Percentiles rank a stretch among this genome's conserved stretches.
Conservation (phyloP, 495 filamentous ascomycete genomes). For the Penicillium odoratum region DNA sequence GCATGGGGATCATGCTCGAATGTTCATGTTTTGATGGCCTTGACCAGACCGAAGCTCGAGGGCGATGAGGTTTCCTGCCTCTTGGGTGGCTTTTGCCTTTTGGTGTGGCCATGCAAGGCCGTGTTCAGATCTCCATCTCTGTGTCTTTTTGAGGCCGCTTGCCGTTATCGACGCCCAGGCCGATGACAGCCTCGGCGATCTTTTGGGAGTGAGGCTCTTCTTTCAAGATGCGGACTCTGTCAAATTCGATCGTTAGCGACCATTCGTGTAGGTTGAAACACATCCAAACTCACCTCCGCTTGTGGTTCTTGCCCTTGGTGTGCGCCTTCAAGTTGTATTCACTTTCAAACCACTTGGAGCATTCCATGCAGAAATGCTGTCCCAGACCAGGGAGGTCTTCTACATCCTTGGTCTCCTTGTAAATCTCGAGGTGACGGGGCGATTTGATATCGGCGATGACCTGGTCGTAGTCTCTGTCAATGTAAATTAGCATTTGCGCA, state of each 20-base stretch:
- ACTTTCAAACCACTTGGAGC: constrained; percentile 93
- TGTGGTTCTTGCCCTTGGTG: constrained; percentile 85
- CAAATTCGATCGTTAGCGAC: constrained; percentile 4
- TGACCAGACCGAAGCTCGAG: neutral
- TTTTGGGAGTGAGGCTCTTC: constrained; percentile 86
- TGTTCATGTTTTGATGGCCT: neutral
- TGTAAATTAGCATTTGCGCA: neutral
- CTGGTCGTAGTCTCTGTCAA: constrained; percentile 81
- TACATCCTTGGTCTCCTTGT: constrained; percentile 72
- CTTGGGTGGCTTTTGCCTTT: constrained; percentile 2
- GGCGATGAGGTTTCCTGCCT: constrained; percentile 3
- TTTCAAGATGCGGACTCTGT: constrained; percentile 69
- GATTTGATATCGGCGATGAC: constrained; percentile 75
- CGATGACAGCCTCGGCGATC: constrained; percentile 78
- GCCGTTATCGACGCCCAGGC: constrained; percentile 64
- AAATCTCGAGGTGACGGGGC: constrained; percentile 72
- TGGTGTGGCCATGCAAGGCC: neutral
- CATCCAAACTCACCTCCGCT: constrained; percentile 65
- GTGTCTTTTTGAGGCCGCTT: constrained; percentile 30
- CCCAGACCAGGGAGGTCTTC: constrained; percentile 89
- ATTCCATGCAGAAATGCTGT: constrained; percentile 85
- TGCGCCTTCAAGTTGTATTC: constrained; percentile 76
- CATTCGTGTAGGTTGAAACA: neutral
- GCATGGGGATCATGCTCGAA: neutral
- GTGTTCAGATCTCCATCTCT: constrained; percentile 38